phyloP scores from a whole-genome alignment of 192 early-diverging fungal species.

The Coemansia sp. region DNA sequence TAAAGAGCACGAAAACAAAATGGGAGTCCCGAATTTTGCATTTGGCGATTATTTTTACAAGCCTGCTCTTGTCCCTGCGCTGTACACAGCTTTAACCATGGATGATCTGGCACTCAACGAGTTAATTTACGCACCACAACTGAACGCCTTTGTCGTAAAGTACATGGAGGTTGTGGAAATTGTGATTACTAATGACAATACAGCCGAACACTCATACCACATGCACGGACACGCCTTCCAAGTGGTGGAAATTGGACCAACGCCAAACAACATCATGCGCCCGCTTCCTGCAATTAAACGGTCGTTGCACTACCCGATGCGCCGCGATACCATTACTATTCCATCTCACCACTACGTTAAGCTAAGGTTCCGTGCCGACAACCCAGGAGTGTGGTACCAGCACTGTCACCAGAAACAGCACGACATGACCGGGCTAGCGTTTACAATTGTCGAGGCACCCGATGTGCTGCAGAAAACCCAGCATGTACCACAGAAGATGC shows the following conservation, averaged over 20 bases:
- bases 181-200: conserved; percentile 67
- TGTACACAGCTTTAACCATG: conserved; percentile 63
- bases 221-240: conserved; percentile 55
- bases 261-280: conserved; percentile 33
- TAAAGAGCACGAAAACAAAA: background rate
- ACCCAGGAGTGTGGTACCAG: conserved; percentile 83
- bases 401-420: conserved; percentile 30
- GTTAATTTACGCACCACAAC: conserved; percentile 62
- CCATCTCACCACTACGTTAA: conserved; percentile 57
- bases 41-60: conserved; percentile 14
- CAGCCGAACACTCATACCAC: conserved; percentile 30
- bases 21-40: background rate
- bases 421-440: conserved; percentile 54
- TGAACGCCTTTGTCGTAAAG: conserved; percentile 57
- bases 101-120: conserved; percentile 53
- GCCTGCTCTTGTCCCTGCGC: conserved; percentile 47
- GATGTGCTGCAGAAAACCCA: conserved; percentile 53
- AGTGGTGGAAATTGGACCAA: conserved; percentile 47
- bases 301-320: conserved; percentile 7
- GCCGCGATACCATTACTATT: conserved; percentile 69
- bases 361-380: conserved; percentile 75
- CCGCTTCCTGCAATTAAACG: background rate
- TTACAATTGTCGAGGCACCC: conserved; percentile 66
- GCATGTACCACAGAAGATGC: conserved; percentile 53
- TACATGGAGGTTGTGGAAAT: conserved; percentile 67